Evolutionary conservation across 768 basidiomycete species (phyloP).

Genomic region (Lactarius pseudohatsudake): DNA sequence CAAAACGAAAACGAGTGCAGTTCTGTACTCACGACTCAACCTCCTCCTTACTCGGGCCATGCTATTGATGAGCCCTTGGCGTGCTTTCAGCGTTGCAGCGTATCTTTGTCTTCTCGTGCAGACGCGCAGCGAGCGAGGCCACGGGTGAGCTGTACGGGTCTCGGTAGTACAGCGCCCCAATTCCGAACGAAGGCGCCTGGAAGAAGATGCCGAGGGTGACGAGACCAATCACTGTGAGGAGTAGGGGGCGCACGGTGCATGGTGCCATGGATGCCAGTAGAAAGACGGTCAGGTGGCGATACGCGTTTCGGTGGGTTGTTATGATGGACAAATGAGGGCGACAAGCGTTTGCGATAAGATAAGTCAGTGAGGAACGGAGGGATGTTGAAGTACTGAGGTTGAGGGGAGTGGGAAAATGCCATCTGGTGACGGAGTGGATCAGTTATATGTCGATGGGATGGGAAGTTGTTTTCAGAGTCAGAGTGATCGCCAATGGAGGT

Average conservation of each 20-base stretch:
- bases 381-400: background rate
- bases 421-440: background rate
- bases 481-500: too few species aligned
- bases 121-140: too few species aligned
- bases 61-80: too few species aligned
- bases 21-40: too few species aligned
- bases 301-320: background rate
- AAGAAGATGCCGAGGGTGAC: background rate
- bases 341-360: background rate
- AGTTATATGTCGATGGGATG: background rate
- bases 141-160: too few species aligned
- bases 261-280: conserved; percentile 9
- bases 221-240: background rate
- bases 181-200: too few species aligned
- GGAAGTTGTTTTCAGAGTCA: too few species aligned
- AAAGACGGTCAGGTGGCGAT: background rate
- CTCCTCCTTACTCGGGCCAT: too few species aligned
- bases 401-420: background rate
- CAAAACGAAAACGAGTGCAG: too few species aligned
- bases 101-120: too few species aligned
- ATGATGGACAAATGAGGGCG: background rate
- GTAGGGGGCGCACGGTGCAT: background rate
- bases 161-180: too few species aligned
- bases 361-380: background rate
- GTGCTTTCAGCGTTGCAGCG: too few species aligned